phyloP scores from a whole-genome alignment of 2,329 filamentous ascomycete species.

The Phaeosphaeria sp. region DNA sequence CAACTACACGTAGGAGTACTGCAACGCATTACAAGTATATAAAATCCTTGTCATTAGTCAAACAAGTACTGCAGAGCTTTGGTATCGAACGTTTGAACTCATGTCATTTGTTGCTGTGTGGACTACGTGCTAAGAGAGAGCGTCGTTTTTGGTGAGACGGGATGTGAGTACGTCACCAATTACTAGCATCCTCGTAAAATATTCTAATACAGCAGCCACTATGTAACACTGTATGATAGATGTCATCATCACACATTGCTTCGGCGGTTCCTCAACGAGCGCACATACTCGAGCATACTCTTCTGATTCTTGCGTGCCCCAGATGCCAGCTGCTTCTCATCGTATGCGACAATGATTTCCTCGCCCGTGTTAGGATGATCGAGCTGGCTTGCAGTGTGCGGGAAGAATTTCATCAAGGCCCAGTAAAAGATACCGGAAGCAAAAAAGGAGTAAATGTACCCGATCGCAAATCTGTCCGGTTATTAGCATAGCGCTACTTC shows the following conservation, averaged over 20 bases:
- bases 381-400: slow-evolving; percentile 83
- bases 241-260: not conserved
- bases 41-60: too few relatives aligned
- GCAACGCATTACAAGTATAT: too few relatives aligned
- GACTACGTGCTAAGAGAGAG: too few relatives aligned
- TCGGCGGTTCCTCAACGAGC: not conserved
- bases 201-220: too few relatives aligned
- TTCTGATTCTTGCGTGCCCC: slow-evolving; percentile 11
- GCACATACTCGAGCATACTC: slow-evolving; percentile 6
- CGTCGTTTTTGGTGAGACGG: too few relatives aligned
- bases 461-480: slow-evolving; percentile 37
- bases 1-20: too few relatives aligned
- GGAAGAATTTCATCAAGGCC: slow-evolving; percentile 39
- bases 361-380: slow-evolving; percentile 75
- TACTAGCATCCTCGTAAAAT: too few relatives aligned
- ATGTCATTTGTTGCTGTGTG: too few relatives aligned
- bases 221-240: not conserved
- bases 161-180: too few relatives aligned
- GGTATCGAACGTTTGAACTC: too few relatives aligned
- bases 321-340: slow-evolving; percentile 28
- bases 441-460: slow-evolving; percentile 47
- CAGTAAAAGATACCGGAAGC: slow-evolving; percentile 45
- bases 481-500: not conserved
- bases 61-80: too few relatives aligned
- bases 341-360: slow-evolving; percentile 54